A percentile compares a stretch with the other conserved stretches of the same genome.
These are phyloP conservation scores for Beauveria caledonica DNA, from an alignment of 2,329 filamentous ascomycete genomes.

Conservation along the genomic window DNA sequence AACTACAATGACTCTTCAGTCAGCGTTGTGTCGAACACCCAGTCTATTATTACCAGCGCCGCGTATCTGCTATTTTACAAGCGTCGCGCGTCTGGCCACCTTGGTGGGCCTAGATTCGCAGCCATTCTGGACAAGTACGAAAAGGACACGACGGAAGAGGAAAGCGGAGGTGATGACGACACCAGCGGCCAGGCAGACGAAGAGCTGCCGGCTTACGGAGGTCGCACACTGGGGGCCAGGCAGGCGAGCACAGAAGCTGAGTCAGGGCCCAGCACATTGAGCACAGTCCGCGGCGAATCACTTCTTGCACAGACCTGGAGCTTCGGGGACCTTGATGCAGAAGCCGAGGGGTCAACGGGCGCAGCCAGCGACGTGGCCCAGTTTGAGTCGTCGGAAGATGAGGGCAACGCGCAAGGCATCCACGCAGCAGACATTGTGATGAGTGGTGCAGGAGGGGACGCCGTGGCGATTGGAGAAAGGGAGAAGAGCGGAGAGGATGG, in stretches of 20 bases:
- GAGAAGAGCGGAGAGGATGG: slow-evolving; percentile 30
- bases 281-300: slow-evolving; percentile 27
- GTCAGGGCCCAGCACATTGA: neutral
- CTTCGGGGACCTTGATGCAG: slow-evolving; percentile 31
- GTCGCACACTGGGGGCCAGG: slow-evolving; percentile 19
- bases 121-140: slow-evolving; percentile 59
- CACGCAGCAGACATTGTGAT: slow-evolving; percentile 17
- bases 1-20: slow-evolving; percentile 88
- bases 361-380: slow-evolving; percentile 37
- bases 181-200: slow-evolving; percentile 22
- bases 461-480: slow-evolving; percentile 29
- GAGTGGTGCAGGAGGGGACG: slow-evolving; percentile 10
- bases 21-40: slow-evolving; percentile 49
- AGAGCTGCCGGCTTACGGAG: slow-evolving; percentile 26
- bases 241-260: slow-evolving; percentile 43
- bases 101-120: slow-evolving; percentile 71
- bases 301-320: slow-evolving; percentile 36
- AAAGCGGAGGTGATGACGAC: slow-evolving; percentile 39
- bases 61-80: slow-evolving; percentile 97
- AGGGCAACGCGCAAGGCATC: slow-evolving; percentile 16
- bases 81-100: slow-evolving; percentile 64
- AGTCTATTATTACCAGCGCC: slow-evolving; percentile 60
- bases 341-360: slow-evolving; percentile 26
- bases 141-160: slow-evolving; percentile 35
- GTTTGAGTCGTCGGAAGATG: slow-evolving; percentile 31